phyloP scores from a whole-genome alignment of 108 stramenopile genomes.

The Epithemia pelagica region DNA sequence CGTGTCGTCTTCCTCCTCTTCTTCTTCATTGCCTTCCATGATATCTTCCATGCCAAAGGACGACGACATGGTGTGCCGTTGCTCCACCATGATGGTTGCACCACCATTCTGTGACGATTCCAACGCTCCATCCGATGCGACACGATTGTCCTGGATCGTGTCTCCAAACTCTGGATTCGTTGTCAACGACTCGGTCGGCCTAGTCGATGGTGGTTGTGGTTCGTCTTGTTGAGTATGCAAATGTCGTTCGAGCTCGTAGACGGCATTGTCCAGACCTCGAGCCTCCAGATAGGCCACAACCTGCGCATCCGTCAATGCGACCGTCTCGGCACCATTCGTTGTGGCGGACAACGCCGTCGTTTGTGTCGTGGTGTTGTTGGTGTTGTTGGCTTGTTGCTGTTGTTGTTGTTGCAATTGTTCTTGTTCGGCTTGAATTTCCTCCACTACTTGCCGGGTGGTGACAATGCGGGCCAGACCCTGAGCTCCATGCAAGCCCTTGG shows the following conservation, averaged over 20 bases:
- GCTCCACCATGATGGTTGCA: background rate
- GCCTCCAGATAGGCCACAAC: background rate
- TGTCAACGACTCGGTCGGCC: too few species aligned
- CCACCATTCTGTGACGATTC: background rate
- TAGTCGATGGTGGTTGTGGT: background rate
- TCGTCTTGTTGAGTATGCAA: background rate
- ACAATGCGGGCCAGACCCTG: constrained; percentile 52
- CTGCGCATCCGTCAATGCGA: background rate
- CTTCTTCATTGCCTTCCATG: background rate
- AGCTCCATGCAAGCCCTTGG: constrained; percentile 51
- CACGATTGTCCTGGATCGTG: background rate
- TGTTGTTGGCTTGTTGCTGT: background rate
- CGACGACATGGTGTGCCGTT: background rate
- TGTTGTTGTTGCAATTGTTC: background rate
- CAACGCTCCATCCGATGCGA: background rate
- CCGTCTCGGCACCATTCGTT: too few species aligned
- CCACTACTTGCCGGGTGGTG: constrained; percentile 37
- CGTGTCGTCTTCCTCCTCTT: background rate
- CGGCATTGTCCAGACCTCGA: background rate
- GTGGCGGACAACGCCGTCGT: too few species aligned
- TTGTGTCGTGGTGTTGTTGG: background rate
- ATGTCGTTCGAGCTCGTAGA: background rate
- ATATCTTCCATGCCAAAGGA: background rate
- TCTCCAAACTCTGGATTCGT: background rate
- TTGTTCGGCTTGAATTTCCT: constrained; percentile 24